phyloP scores from a whole-genome alignment of 2,329 filamentous ascomycete species.

The Xylaria sp. region DNA sequence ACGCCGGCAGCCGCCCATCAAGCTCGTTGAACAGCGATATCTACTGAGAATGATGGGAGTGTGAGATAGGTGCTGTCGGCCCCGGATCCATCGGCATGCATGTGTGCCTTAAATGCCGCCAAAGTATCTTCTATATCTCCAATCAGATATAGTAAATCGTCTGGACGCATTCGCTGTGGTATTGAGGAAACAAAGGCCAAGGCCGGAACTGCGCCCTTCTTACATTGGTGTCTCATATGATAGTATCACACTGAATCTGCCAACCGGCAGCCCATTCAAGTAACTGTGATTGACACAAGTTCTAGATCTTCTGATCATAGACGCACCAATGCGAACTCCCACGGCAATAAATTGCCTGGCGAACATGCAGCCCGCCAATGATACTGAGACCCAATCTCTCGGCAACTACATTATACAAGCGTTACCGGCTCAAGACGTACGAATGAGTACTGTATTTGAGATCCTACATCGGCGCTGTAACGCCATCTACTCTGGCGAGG shows the following conservation, averaged over 20 bases:
- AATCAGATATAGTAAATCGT: neutral
- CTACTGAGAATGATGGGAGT: neutral
- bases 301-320: neutral
- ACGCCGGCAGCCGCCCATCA: conserved; percentile 13
- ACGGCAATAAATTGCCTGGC: conserved; percentile 12
- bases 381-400: neutral
- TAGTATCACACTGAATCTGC: neutral
- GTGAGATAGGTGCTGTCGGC: neutral
- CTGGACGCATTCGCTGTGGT: neutral
- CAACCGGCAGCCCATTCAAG: neutral
- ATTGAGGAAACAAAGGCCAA: neutral
- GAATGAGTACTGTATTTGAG: neutral
- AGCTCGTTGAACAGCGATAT: neutral
- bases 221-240: neutral
- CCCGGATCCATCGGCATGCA: conserved; percentile 6
- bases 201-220: neutral
- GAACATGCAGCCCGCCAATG: conserved; percentile 15
- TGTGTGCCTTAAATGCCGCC: neutral
- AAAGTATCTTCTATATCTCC: neutral
- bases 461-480: neutral
- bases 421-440: conserved; percentile 1
- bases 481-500: neutral
- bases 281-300: conserved; percentile 1
- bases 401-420: neutral
- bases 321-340: neutral